These are phyloP conservation scores for Sarcomyxa edulis DNA, from an alignment of 768 basidiomycete genomes.

Conservation along the genomic window DNA sequence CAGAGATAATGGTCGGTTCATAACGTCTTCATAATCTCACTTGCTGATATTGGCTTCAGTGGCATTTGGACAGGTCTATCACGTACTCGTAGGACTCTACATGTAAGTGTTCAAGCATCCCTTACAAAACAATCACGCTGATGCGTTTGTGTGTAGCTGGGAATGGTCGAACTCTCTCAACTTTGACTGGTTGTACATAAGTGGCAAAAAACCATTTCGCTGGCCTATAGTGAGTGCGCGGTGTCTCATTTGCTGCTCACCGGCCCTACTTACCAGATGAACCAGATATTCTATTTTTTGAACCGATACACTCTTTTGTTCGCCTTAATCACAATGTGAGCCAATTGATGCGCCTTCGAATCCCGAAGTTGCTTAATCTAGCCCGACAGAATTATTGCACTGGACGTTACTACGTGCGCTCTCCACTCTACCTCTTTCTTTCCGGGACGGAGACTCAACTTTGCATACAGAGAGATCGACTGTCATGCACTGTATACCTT, in stretches of 20 bases:
- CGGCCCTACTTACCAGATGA: constrained; percentile 1
- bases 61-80: constrained; percentile 50
- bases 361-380: constrained; percentile 6
- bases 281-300: constrained; percentile 62
- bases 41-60: constrained; percentile 17
- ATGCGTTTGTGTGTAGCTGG: constrained; percentile 39
- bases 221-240: constrained; percentile 57
- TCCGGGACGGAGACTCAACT: constrained; percentile 6
- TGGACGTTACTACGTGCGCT: constrained; percentile 48
- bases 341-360: constrained; percentile 3
- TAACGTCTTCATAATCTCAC: constrained; percentile 2
- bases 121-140: neutral
- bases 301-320: constrained; percentile 63
- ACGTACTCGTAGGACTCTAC: constrained; percentile 53
- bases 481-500: constrained; percentile 70
- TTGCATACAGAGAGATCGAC: constrained; percentile 38
- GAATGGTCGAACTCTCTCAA: constrained; percentile 57
- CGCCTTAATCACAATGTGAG: constrained; percentile 67
- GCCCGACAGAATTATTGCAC: constrained; percentile 49
- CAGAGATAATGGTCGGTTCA: constrained; percentile 39
- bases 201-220: constrained; percentile 49
- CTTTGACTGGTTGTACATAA: constrained; percentile 62
- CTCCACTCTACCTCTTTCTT: constrained; percentile 2
- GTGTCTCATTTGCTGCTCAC: neutral
- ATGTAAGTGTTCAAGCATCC: constrained; percentile 29